Conservation (phyloP, 1,284 basidiomycete species). For the Pseudozyma flocculosa region DNA sequence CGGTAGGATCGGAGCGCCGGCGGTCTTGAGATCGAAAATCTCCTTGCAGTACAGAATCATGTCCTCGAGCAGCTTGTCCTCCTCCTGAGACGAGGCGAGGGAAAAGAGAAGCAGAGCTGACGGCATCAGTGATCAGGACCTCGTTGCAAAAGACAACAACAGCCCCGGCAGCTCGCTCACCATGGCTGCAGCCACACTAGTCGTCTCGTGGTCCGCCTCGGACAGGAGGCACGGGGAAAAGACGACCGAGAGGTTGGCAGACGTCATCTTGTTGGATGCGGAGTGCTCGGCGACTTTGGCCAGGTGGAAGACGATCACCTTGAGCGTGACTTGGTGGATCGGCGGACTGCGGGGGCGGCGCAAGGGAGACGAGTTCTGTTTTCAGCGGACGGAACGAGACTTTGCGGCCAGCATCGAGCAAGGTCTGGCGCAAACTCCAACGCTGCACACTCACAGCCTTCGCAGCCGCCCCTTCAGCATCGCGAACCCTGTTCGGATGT, state of each 20-base stretch:
- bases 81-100: conserved; percentile 20
- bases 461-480: conserved; percentile 51
- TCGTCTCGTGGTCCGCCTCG: conserved; percentile 48
- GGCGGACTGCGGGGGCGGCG: conserved; percentile 61
- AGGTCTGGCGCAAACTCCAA: no score
- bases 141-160: no score
- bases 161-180: no score
- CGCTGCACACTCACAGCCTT: conserved; percentile 16
- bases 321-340: conserved; percentile 86
- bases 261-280: conserved; percentile 89
- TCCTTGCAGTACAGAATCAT: conserved; percentile 45
- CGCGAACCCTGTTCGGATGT: conserved; percentile 62
- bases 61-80: conserved; percentile 53
- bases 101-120: no score
- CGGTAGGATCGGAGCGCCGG: conserved; percentile 34
- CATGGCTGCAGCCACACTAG: conserved; percentile 48
- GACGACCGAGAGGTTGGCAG: conserved; percentile 63
- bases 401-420: no score
- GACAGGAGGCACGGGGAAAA: conserved; percentile 54
- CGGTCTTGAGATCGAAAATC: conserved; percentile 45
- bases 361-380: no score
- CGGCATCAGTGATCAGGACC: no score
- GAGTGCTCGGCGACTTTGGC: conserved; percentile 70
- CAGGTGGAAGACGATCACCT: conserved; percentile 83
- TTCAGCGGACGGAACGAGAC: no score